Percentiles rank a stretch among this genome's conserved stretches.
phyloP scores from a whole-genome alignment of 2,329 filamentous ascomycete genomes.

The Epichloe brachyelytri region DNA sequence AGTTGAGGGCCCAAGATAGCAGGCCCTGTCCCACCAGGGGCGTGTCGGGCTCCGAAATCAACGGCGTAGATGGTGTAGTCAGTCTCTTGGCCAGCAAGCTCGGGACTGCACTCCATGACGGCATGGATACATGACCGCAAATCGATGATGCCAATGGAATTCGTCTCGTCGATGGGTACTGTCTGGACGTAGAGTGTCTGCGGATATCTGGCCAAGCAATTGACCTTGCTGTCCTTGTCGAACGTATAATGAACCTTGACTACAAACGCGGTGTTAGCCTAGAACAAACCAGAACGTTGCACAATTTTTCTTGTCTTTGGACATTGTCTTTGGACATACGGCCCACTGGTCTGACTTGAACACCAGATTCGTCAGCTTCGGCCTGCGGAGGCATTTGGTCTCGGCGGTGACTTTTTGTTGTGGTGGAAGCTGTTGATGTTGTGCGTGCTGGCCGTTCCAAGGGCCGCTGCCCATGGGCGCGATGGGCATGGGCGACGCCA shows the following conservation, averaged over 20 bases:
- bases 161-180: conserved; percentile 65
- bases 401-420: conserved; percentile 2
- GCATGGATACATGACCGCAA: conserved; percentile 77
- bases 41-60: conserved; percentile 88
- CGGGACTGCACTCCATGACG: conserved; percentile 66
- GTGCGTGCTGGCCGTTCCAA: conserved; percentile 4
- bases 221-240: conserved; percentile 75
- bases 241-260: conserved; percentile 98
- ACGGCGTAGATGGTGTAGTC: conserved; percentile 97
- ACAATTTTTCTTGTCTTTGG: conserved; percentile 23
- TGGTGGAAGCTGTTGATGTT: conserved; percentile 3
- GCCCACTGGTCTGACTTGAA: conserved; percentile 52
- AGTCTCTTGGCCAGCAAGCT: conserved; percentile 54
- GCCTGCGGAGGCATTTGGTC: conserved; percentile 17
- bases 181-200: conserved; percentile 70
- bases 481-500: conserved; percentile 27
- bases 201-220: conserved; percentile 78
- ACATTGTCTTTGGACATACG: conserved; percentile 47
- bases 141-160: conserved; percentile 76
- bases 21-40: conserved; percentile 92
- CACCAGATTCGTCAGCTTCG: conserved; percentile 31
- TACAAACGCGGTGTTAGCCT: conserved; percentile 25
- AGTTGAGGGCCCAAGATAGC: conserved; percentile 67
- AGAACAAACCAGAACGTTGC: conserved; percentile 3
- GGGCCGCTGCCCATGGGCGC: conserved; percentile 13